These are phyloP conservation scores for Scutellaria barbata DNA, from an alignment of 257 asterid species.

Conservation along the genomic window DNA sequence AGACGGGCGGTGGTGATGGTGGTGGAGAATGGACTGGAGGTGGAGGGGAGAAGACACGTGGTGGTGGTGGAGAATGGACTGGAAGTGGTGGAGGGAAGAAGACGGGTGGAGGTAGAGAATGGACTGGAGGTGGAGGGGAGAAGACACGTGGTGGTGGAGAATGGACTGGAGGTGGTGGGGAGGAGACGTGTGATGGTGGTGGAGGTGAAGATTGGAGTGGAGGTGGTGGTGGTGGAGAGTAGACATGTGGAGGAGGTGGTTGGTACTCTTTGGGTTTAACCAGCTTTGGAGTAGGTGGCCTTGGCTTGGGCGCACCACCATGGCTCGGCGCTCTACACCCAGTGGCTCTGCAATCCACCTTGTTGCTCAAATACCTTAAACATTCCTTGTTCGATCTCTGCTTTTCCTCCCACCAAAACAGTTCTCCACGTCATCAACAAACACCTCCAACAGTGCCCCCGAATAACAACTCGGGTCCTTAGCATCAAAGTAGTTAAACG, in stretches of 20 bases:
- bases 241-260: neutral
- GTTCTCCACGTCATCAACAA: slow-evolving; percentile 46
- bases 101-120: neutral
- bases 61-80: slow-evolving; percentile 9
- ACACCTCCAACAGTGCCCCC: slow-evolving; percentile 26
- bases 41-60: neutral
- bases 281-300: too few species aligned
- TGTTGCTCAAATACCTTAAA: slow-evolving; percentile 35
- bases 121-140: slow-evolving; percentile 13
- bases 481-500: slow-evolving; percentile 50
- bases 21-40: slow-evolving; percentile 16
- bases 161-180: slow-evolving; percentile 34
- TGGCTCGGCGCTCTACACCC: slow-evolving; percentile 49
- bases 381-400: slow-evolving; percentile 61
- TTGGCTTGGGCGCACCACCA: slow-evolving; percentile 6
- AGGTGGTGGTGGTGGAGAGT: slow-evolving; percentile 31
- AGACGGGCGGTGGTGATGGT: neutral
- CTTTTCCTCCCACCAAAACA: slow-evolving; percentile 44
- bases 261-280: neutral
- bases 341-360: slow-evolving; percentile 51
- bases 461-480: slow-evolving; percentile 50
- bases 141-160: slow-evolving; percentile 6
- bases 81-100: slow-evolving; percentile 7
- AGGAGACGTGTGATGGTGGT: too few species aligned
- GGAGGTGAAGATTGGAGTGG: neutral